Conservation (phyloP, 495 filamentous ascomycete species). For the Alectoria sarmentosa region DNA sequence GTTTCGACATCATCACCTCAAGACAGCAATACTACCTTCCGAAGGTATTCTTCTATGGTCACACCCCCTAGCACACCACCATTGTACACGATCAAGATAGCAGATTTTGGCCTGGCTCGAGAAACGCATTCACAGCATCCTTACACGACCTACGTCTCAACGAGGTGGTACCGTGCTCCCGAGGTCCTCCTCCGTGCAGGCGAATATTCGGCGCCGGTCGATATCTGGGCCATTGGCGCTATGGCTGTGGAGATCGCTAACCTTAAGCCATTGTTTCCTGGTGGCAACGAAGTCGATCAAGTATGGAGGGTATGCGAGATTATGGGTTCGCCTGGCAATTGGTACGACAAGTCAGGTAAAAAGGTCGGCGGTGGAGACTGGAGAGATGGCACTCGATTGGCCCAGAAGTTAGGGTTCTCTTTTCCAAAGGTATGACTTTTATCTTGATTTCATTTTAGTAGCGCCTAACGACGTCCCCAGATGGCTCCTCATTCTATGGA, state of each 20-base stretch:
- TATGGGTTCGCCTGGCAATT: conserved; percentile 98
- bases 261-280: conserved; percentile 93
- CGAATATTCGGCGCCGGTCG: conserved; percentile 95
- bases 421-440: conserved; percentile 68
- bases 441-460: conserved; percentile 1
- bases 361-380: conserved; percentile 95
- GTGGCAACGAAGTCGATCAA: conserved; percentile 97
- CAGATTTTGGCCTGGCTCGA: conserved; percentile 96
- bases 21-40: conserved; percentile 72
- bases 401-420: conserved; percentile 93
- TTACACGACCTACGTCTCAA: conserved; percentile 98
- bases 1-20: conserved; percentile 85
- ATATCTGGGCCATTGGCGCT: conserved; percentile 98
- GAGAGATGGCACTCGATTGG: conserved; percentile 87
- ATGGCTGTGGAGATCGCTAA: conserved; percentile 99
- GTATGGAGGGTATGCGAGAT: conserved; percentile 99
- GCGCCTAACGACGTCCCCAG: conserved; percentile 37
- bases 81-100: conserved; percentile 94
- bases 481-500: conserved; percentile 99
- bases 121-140: conserved; percentile 94
- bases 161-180: conserved; percentile 95
- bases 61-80: conserved; percentile 93
- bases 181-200: conserved; percentile 93
- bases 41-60: conserved; percentile 85
- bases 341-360: conserved; percentile 84